A percentile compares a stretch with the other conserved stretches of the same genome.
phyloP scores from a whole-genome alignment of 2,329 filamentous ascomycete species.

The Cryphonectria carpinicola region DNA sequence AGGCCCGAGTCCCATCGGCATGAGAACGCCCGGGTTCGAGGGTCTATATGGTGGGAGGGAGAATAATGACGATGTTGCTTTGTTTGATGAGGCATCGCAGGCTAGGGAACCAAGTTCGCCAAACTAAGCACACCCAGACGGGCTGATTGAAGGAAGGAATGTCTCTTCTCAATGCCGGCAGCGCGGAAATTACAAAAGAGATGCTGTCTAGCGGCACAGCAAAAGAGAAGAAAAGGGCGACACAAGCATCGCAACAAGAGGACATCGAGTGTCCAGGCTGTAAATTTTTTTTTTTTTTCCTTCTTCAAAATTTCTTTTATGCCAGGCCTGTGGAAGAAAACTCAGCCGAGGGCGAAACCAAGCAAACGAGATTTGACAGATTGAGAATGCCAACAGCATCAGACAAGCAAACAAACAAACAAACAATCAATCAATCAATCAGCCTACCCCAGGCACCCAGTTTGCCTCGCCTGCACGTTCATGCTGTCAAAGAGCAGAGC shows the following conservation, averaged over 20 bases:
- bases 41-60: slow-evolving; percentile 54
- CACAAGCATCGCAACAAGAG: neutral
- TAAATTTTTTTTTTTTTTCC: neutral
- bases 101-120: slow-evolving; percentile 12
- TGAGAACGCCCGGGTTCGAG: slow-evolving; percentile 48
- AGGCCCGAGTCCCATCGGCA: slow-evolving; percentile 42
- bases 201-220: neutral
- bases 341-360: neutral
- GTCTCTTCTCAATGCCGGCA: neutral
- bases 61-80: slow-evolving; percentile 48
- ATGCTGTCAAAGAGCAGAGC: neutral
- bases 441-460: neutral
- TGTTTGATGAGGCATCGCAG: slow-evolving; percentile 38
- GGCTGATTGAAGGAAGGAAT: neutral
- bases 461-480: neutral
- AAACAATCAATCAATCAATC: neutral
- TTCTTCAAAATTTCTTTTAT: no score
- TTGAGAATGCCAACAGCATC: neutral
- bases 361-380: neutral
- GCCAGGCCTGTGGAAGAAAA: neutral
- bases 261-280: neutral
- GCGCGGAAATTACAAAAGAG: neutral
- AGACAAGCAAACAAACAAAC: neutral
- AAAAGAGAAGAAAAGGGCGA: neutral
- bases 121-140: neutral